Base-by-base conservation (phyloP, 352 stramenopile genomes). In the Globisporangium paroecandrum region DNA sequence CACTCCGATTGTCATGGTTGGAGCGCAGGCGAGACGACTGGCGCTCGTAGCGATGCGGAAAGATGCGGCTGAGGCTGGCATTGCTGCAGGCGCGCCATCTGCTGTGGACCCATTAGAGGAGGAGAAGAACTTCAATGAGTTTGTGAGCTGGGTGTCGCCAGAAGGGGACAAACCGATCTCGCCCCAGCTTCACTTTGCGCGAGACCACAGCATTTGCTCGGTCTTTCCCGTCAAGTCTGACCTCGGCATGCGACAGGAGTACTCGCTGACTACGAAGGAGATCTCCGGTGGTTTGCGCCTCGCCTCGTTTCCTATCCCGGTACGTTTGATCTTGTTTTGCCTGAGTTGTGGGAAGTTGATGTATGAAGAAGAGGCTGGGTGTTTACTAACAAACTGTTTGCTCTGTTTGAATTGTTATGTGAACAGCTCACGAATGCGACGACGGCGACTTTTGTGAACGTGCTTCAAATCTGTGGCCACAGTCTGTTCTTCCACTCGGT, bases 401-500 rank as follows among this genome's bases (percentile, higher is more conserved):
- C 69, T 36, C 55, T 67, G 20, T 66, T 12, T 64, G 47, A 36
- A 41, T 41, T 15, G 9, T 55, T 36, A 64, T 12, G 4, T 38
- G 22, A 29, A 15, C 38, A 94, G 83, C 65, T 93, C 3, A 64
- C 70, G 9, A 87, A 89, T 51, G 77, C 80, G n/a, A 91, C 88
- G 20, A 74, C 73, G 3, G 76, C 76, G 58, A 93, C 82, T 5
- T 65, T 96, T 25, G 71, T 67, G 15, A 88, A 75, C 25, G 81
- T 94, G 54, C 73, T 96, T n/a, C 77, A 91, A 72, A 83, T 96
- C 43, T 91, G 82, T 60, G 86, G 86, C 2, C 79, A 92, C 65
- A 96, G 85, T 68, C 66, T 96, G n/a, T 90, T 94, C 56, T 96
- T 96, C 73, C 86, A 96, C 62, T 89, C 86, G 24, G 71, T 94